Evolutionary conservation across 2,329 filamentous ascomycete genomes (phyloP).

Genomic region (Cryphonectria parasitica): DNA sequence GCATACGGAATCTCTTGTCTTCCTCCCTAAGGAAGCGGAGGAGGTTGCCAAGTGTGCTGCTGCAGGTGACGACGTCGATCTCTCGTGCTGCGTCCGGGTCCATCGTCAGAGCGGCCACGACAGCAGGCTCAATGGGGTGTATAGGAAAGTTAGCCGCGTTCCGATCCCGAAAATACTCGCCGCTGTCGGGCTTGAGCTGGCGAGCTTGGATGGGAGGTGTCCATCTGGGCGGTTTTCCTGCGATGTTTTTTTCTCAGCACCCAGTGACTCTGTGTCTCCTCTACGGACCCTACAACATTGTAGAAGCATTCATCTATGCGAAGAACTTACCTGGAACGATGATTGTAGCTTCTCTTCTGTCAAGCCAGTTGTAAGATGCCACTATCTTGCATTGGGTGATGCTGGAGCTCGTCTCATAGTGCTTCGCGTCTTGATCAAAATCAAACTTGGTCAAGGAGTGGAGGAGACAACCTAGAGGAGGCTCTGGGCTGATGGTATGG

Average conservation of each 20-base stretch:
- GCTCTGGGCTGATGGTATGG: constrained; percentile 21
- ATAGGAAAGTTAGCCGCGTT: constrained; percentile 55
- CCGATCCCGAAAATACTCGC: constrained; percentile 56
- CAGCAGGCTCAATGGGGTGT: constrained; percentile 56
- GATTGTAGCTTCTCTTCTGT: constrained; percentile 35
- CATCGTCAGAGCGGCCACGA: constrained; percentile 43
- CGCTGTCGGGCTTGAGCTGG: constrained; percentile 48
- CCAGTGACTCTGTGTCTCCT: too few species aligned
- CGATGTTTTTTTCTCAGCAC: constrained; percentile 16
- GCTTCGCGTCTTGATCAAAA: constrained; percentile 29
- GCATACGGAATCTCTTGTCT: constrained; percentile 59
- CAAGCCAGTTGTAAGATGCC: constrained; percentile 45
- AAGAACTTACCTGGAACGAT: constrained; percentile 39
- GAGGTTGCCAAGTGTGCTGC: constrained; percentile 64
- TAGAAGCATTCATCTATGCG: not conserved
- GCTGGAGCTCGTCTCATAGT: constrained; percentile 28
- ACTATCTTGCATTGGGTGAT: constrained; percentile 36
- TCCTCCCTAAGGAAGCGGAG: constrained; percentile 56
- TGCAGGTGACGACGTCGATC: constrained; percentile 63
- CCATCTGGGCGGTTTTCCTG: constrained; percentile 57
- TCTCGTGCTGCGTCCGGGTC: constrained; percentile 41
- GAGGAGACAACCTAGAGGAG: constrained; percentile 33
- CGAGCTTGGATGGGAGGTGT: constrained; percentile 43
- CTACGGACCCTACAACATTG: not conserved
- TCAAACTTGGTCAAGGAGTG: constrained; percentile 24